phyloP scores from a whole-genome alignment of 2,329 filamentous ascomycete genomes.

The Bisporella sp. region DNA sequence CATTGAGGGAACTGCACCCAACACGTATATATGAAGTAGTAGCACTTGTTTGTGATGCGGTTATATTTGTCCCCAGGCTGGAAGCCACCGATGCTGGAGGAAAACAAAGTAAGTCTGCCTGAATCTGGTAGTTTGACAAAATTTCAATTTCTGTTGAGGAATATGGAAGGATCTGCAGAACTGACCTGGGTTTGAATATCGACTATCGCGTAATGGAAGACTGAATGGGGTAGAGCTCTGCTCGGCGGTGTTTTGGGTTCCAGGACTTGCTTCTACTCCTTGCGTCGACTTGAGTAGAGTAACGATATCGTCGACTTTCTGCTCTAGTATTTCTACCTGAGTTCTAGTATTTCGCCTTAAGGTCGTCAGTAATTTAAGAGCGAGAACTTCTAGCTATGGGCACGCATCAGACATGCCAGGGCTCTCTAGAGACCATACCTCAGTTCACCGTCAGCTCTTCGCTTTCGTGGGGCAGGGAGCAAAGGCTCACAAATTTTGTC shows the following conservation, averaged over 20 bases:
- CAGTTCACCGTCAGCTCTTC: slow-evolving; percentile 6
- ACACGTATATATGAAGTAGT: too few species aligned
- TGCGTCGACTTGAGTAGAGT: slow-evolving; percentile 10
- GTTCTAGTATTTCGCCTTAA: slow-evolving; percentile 5
- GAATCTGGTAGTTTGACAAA: not conserved
- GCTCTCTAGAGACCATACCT: not conserved
- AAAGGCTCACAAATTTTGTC: slow-evolving; percentile 12
- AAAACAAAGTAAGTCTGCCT: not conserved
- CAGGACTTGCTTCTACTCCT: not conserved
- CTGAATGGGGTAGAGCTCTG: not conserved
- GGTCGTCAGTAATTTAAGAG: not conserved
- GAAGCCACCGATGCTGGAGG: too few species aligned
- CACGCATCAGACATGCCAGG: too few species aligned
- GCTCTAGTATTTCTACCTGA: slow-evolving; percentile 15
- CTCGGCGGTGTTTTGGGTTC: not conserved
- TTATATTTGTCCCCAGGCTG: too few species aligned
- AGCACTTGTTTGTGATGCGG: too few species aligned
- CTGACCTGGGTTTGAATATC: not conserved
- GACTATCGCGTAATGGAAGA: not conserved
- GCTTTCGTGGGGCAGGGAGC: slow-evolving; percentile 2
- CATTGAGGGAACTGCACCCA: too few species aligned
- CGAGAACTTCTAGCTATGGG: not conserved
- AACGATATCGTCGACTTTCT: slow-evolving; percentile 15
- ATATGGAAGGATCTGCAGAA: not conserved
- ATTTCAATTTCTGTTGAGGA: not conserved